These are phyloP conservation scores for Thuja plicata DNA, from an alignment of 83 land plant genomes.

Conservation along the genomic window DNA sequence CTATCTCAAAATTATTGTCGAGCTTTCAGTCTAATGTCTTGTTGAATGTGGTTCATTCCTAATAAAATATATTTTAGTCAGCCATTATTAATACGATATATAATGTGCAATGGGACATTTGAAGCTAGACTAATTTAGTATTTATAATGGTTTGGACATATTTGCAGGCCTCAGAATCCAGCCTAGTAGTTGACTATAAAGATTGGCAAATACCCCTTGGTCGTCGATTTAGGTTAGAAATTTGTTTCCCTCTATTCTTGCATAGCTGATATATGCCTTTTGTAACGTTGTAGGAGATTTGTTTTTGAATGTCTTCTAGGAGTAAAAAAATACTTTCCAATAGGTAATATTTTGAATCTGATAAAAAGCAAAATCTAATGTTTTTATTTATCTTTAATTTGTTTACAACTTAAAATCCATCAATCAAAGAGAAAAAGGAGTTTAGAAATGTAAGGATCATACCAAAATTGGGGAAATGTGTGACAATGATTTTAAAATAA, in stretches of 20 bases:
- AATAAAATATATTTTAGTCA: not conserved
- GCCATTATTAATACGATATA: not conserved
- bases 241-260: not conserved
- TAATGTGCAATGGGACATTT: not conserved
- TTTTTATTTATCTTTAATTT: not conserved
- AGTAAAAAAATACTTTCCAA: not conserved
- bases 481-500: not conserved
- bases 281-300: not conserved
- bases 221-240: constrained; percentile 77
- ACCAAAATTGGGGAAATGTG: not conserved
- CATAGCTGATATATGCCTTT: not conserved
- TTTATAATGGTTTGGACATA: not conserved
- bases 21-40: not conserved
- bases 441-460: not conserved
- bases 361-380: not conserved
- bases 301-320: not conserved
- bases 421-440: not conserved
- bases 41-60: not conserved
- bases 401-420: not conserved
- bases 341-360: not conserved
- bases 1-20: not conserved
- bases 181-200: constrained; percentile 79
- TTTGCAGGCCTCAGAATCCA: constrained; percentile 65
- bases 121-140: not conserved
- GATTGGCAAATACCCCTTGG: constrained; percentile 96